Conservation (phyloP, 768 basidiomycete genomes). For the Psilocybe sp. region DNA sequence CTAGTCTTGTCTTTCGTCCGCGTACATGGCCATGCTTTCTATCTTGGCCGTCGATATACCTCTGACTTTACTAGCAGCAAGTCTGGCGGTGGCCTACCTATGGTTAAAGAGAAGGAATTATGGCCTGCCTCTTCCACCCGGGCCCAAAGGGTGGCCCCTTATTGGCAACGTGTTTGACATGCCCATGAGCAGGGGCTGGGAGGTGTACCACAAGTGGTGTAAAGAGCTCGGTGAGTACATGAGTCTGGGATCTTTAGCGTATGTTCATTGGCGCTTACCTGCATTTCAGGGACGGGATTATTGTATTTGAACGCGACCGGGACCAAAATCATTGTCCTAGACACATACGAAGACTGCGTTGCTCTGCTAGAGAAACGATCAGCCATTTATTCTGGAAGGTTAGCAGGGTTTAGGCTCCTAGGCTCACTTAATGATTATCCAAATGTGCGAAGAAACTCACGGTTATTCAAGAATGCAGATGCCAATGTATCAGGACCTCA, state of each 20-base stretch:
- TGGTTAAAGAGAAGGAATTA: no score
- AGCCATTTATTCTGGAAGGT: conserved; percentile 31
- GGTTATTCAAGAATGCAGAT: conserved; percentile 12
- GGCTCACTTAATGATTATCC: no score
- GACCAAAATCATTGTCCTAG: conserved; percentile 25
- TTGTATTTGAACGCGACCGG: conserved; percentile 24
- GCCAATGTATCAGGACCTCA: conserved; percentile 17
- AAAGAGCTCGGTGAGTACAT: conserved; percentile 27
- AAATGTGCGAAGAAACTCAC: no score
- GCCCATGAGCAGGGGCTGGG: conserved; percentile 29
- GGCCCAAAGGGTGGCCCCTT: conserved; percentile 32
- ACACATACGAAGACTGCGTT: conserved; percentile 31
- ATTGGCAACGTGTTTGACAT: conserved; percentile 34
- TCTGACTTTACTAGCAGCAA: no score
- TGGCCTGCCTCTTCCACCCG: conserved; percentile 31
- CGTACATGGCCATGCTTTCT: no score
- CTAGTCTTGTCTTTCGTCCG: no score
- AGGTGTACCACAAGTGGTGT: conserved; percentile 35
- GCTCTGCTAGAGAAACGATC: conserved; percentile 42
- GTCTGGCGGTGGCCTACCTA: no score
- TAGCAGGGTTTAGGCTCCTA: conserved; percentile 4
- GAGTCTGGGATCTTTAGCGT: background rate
- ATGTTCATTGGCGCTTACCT: background rate
- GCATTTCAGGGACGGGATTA: conserved; percentile 22
- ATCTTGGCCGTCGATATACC: no score